Conservation (phyloP, 176 grass and related monocot genomes). For the Phoenix roebelenii region DNA sequence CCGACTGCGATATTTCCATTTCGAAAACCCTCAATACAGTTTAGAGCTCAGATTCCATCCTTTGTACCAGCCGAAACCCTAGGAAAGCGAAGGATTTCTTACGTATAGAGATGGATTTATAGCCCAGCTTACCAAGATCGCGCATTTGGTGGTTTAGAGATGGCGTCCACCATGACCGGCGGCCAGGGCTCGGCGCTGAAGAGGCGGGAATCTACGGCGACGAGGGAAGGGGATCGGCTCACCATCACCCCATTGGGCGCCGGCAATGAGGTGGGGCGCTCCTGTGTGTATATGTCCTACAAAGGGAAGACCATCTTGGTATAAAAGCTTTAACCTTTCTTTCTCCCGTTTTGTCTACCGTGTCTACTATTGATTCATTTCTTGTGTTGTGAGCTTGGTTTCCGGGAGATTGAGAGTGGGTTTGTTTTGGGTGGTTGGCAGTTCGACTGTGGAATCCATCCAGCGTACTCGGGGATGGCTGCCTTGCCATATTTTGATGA, state of each 20-base stretch:
- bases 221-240: constrained; percentile 61
- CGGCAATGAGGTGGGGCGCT: constrained; percentile 85
- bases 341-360: not conserved
- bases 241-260: constrained; percentile 74
- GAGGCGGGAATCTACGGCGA: constrained; percentile 7
- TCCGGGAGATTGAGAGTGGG: no score
- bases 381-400: no score
- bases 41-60: no score
- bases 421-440: not conserved
- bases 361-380: no score
- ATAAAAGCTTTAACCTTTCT: not conserved
- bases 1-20: no score
- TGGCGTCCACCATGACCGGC: constrained; percentile 23
- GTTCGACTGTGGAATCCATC: constrained; percentile 98
- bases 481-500: constrained; percentile 94
- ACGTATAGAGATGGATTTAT: no score
- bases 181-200: constrained; percentile 2
- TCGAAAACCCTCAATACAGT: no score
- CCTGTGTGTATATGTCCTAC: constrained; percentile 95
- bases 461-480: constrained; percentile 76
- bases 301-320: constrained; percentile 88
- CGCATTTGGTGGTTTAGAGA: not conserved
- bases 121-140: no score
- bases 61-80: no score
- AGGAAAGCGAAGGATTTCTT: no score